Evolutionary conservation across 768 basidiomycete genomes (phyloP).

Genomic region (Tricholomella constricta): DNA sequence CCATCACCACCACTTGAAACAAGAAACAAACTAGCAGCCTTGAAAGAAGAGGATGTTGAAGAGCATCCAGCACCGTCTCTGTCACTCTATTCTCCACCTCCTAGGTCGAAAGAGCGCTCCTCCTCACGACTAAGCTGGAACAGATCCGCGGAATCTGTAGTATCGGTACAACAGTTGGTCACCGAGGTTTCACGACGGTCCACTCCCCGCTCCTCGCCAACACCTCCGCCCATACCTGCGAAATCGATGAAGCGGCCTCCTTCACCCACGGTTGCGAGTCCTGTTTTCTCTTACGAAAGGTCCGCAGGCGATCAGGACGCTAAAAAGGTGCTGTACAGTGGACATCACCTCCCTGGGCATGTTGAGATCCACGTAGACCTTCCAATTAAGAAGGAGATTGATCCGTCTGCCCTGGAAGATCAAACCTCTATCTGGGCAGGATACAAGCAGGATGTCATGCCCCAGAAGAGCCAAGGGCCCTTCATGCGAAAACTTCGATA

Average conservation of each 20-base stretch:
- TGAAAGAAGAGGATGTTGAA: background rate
- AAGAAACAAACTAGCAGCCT: background rate
- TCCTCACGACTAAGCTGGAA: constrained; percentile 1
- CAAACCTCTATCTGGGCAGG: constrained; percentile 51
- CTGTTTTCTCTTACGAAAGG: background rate
- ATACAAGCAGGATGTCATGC: constrained; percentile 50
- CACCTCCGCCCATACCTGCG: constrained; percentile 4
- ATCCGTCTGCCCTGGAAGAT: constrained; percentile 26
- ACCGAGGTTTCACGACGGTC: constrained; percentile 7
- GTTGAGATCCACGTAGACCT: constrained; percentile 15
- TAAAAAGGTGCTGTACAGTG: background rate
- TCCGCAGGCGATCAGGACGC: background rate
- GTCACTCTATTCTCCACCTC: constrained; percentile 7
- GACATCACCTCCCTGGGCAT: constrained; percentile 2
- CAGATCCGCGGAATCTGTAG: constrained; percentile 9
- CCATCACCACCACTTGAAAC: background rate
- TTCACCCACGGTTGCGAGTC: background rate
- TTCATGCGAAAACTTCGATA: constrained; percentile 54
- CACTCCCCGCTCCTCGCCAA: constrained; percentile 4
- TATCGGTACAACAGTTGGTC: constrained; percentile 5
- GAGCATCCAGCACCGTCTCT: background rate
- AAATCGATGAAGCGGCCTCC: background rate
- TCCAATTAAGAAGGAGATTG: constrained; percentile 19
- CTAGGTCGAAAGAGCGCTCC: background rate
- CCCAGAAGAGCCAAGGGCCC: constrained; percentile 52